Evolutionary conservation across 352 stramenopile genomes (phyloP), one percentile per base, ranked within the genome.

Genomic region (Phytophthora meadii): DNA sequence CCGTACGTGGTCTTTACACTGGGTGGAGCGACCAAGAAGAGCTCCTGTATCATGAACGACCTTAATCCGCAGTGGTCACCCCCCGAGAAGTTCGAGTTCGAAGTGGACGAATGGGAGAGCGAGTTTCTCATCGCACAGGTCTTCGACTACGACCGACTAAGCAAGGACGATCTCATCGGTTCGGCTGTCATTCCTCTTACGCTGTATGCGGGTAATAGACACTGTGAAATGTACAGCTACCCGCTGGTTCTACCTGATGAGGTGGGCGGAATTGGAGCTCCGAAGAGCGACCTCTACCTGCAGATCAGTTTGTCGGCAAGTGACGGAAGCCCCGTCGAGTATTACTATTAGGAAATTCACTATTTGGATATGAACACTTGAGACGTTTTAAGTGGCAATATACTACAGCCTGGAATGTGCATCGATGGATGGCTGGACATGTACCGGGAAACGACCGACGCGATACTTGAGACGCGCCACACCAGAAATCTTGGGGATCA

Each of bases 81-180:
- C 28, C 77, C 84, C 10, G 85, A 92, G 59, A 88, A 84, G 57
- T 94, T 94, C 56, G 68, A 91, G 66, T 90, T 92, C 61, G 61
- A 79, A 50, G 34, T 94, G 36, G 60, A 74, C 17, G 72, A 88
- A 51, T 89, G 76, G 74, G 74, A 90, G 66, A 76, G 74, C 63
- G 53, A 88, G 59, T 90, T 89, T 45, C 64, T 94, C 27, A 51
- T 88, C 15, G 78, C 85, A 34, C 70, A 89, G 17, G 85, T 93
- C 28, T 92, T 77, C 64, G 81, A 93, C 72, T 83, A 93, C 74
- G 83, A 91, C 54, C 71, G 74, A 15, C 76, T 89, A 30, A 78
- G 61, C n/a, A 68, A 72, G 36, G 85, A 92, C 62, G 83, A 94
- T 60, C 72, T 94, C 47, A 82, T 94, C 45, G 85, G 83, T 44